These are phyloP conservation scores for Globisporangium sylvaticum DNA, from an alignment of 352 stramenopile species.

Conservation along the genomic window DNA sequence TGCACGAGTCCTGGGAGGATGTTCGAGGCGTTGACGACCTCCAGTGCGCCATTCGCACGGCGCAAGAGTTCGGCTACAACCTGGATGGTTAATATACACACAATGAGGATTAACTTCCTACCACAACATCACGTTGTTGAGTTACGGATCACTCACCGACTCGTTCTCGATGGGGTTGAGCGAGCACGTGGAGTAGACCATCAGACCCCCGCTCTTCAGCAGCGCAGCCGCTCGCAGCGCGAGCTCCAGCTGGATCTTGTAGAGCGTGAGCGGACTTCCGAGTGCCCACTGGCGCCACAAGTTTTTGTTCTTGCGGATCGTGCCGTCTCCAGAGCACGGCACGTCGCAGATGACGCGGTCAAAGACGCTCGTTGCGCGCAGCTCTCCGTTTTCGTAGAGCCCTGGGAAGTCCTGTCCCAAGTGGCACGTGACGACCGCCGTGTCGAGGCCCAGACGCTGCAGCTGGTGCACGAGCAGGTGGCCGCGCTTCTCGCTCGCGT, in stretches of 20 bases:
- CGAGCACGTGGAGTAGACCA: constrained; percentile 97
- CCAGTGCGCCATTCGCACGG: constrained; percentile 73
- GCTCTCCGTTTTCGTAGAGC: constrained; percentile 44
- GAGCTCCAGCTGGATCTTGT: constrained; percentile 92
- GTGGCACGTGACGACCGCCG: constrained; percentile 90
- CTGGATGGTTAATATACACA: neutral
- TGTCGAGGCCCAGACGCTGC: constrained; percentile 62
- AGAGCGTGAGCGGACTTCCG: constrained; percentile 82
- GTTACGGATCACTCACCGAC: constrained; percentile 36
- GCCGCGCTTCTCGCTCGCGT: constrained; percentile 93
- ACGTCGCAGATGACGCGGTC: constrained; percentile 98
- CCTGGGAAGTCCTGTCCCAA: constrained; percentile 93
- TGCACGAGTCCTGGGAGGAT: constrained; percentile 46
- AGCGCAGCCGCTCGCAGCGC: constrained; percentile 87
- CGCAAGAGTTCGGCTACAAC: constrained; percentile 93
- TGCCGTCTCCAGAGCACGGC: constrained; percentile 97
- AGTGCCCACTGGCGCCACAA: constrained; percentile 91
- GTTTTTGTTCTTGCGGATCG: constrained; percentile 95
- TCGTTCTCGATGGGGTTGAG: constrained; percentile 99
- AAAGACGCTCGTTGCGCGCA: constrained; percentile 79
- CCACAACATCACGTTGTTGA: neutral
- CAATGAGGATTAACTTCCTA: neutral
- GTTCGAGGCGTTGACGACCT: constrained; percentile 80
- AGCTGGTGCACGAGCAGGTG: constrained; percentile 97
- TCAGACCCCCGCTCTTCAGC: constrained; percentile 84